These are phyloP conservation scores for Pythium aristosporum DNA, from an alignment of 352 stramenopile genomes.

Conservation along the genomic window DNA sequence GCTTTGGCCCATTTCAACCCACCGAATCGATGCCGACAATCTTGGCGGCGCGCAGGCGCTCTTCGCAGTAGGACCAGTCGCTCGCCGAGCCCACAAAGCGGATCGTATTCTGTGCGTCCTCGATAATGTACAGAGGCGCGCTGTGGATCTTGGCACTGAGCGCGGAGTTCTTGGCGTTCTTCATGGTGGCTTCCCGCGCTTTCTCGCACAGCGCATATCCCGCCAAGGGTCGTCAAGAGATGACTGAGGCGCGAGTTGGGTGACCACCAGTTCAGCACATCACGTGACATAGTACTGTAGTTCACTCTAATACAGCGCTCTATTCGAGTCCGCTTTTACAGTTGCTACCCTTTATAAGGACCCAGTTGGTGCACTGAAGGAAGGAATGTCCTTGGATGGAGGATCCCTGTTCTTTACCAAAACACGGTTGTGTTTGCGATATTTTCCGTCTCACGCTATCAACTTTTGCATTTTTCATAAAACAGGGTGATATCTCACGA, in stretches of 20 bases:
- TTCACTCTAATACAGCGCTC: background rate
- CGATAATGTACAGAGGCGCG: constrained; percentile 54
- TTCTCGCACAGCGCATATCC: constrained; percentile 16
- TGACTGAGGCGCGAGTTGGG: background rate
- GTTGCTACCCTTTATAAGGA: too few relatives aligned
- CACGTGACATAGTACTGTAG: constrained; percentile 5
- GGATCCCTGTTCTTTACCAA: too few relatives aligned
- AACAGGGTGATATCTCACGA: too few relatives aligned
- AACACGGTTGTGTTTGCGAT: too few relatives aligned
- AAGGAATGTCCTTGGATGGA: too few relatives aligned
- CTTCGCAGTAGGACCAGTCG: constrained; percentile 52
- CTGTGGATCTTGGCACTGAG: constrained; percentile 44
- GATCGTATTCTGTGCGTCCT: constrained; percentile 34
- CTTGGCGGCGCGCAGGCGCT: constrained; percentile 40
- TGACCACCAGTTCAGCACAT: constrained; percentile 19
- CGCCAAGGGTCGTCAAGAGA: constrained; percentile 17
- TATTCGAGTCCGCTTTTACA: too few relatives aligned
- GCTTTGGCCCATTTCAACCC: constrained; percentile 21
- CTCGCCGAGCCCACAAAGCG: constrained; percentile 48
- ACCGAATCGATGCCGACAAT: constrained; percentile 77
- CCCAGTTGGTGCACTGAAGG: too few relatives aligned
- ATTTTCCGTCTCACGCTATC: too few relatives aligned
- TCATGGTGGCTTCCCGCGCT: constrained; percentile 33
- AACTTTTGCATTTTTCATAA: too few relatives aligned
- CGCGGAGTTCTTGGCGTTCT: constrained; percentile 28